Base-by-base conservation (phyloP, 2,329 filamentous ascomycete species). In the Laburnicola sp. region DNA sequence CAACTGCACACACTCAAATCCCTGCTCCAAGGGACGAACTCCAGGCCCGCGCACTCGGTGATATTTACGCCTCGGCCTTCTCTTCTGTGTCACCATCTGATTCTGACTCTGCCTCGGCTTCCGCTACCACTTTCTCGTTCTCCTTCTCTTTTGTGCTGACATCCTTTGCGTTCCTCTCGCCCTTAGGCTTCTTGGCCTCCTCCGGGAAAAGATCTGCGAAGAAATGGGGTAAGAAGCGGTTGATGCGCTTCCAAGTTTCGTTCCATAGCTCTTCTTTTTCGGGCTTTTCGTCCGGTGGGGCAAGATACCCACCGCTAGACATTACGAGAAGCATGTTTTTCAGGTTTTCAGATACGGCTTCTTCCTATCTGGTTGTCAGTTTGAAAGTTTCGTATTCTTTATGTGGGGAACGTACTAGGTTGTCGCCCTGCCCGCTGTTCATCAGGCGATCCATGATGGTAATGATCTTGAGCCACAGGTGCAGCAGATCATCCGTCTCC, bases 241-340 rank as follows among this genome's bases (percentile, higher is more conserved):
- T 81, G 40, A 86, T 75, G 28, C 82, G 75, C 59, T 80, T 82
- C 70, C 78, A 80, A 9, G 84, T 86, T 72, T 86, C 83, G 5
- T 69, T 71, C 84, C 84, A 87, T 32, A 86, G 70, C 59, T 78
- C 73, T 55, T 79, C 77, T 55, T 82, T 79, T 55, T 74, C 68
- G 7, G 73, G 73, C 26, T 73, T 72, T 55, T 81, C 76, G 44
- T 79, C 73, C 3, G 89, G 89, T 1, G 89, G 82, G 0, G 90
- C 86, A 4, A 99, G 82, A 64, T 89, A 92, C 31, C 89, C 92
- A 44, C 88, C 92, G 69, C 87, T 94, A 4, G 89, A 86, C 91
- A 99, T 96, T 64, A 99, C 94, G 7, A 99, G 80, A 23, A 97
- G 78, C 45, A 97, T 91, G 60, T 99, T 99, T 76, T 99, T 99